phyloP scores from a whole-genome alignment of 495 filamentous ascomycete genomes.

The Pyrenopolyporus hunteri region DNA sequence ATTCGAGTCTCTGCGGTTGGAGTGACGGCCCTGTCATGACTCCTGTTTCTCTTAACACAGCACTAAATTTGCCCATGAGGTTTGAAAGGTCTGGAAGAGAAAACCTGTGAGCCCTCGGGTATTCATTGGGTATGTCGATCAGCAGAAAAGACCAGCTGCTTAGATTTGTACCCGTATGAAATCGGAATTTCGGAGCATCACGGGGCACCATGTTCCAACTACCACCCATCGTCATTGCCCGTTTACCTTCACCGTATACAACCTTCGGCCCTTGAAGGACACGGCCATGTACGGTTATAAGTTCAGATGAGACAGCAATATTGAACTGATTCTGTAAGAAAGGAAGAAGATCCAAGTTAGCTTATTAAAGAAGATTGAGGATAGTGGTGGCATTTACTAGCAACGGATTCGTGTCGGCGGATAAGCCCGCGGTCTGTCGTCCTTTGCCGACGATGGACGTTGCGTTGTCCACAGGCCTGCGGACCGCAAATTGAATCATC shows the following conservation, averaged over 20 bases:
- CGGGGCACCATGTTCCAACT: conserved; percentile 22
- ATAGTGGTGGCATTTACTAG: neutral
- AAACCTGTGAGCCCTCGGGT: neutral
- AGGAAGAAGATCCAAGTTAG: neutral
- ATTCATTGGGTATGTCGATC: conserved; percentile 2
- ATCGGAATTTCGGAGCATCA: neutral
- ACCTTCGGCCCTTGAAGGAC: conserved; percentile 58
- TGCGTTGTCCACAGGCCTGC: conserved; percentile 63
- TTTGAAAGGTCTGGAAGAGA: neutral
- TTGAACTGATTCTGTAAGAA: conserved; percentile 51
- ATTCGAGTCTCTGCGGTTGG: neutral
- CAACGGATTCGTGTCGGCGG: neutral
- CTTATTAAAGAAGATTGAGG: neutral
- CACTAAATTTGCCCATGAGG: neutral
- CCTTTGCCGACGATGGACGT: conserved; percentile 62
- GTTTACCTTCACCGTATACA: conserved; percentile 46
- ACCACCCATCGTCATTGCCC: neutral
- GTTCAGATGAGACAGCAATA: conserved; percentile 47
- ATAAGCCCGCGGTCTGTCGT: conserved; percentile 20
- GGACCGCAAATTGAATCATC: conserved; percentile 69
- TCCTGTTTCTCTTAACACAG: neutral
- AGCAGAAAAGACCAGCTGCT: neutral
- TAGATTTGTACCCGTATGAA: neutral
- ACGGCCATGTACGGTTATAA: conserved; percentile 64
- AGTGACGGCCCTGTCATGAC: neutral